phyloP scores from a whole-genome alignment of 1,284 basidiomycete genomes.

The Puccinia triticina region DNA sequence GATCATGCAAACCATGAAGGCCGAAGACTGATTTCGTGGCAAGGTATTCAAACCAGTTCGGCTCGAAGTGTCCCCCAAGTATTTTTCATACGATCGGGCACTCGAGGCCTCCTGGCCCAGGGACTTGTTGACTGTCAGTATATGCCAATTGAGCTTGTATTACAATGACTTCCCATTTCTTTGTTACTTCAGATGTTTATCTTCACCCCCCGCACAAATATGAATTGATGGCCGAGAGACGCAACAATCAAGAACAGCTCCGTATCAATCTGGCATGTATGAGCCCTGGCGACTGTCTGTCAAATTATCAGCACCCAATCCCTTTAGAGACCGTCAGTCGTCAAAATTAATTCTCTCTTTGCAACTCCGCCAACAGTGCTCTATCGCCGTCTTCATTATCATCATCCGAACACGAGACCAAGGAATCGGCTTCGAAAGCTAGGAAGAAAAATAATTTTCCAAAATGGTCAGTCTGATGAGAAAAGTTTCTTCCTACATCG shows the following conservation, averaged over 20 bases:
- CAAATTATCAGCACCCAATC: slow-evolving; percentile 32
- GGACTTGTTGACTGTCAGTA: slow-evolving; percentile 41
- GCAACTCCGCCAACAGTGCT: no score
- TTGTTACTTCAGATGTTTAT: slow-evolving; percentile 41
- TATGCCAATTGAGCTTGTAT: not conserved
- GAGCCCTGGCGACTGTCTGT: slow-evolving; percentile 30
- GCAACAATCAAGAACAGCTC: slow-evolving; percentile 36
- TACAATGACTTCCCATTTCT: not conserved
- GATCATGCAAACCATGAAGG: slow-evolving; percentile 20
- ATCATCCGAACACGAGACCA: no score
- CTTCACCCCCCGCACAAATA: slow-evolving; percentile 47
- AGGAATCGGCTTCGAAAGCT: no score
- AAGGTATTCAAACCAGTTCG: slow-evolving; percentile 46
- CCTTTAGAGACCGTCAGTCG: slow-evolving; percentile 28
- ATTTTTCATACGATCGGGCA: not conserved
- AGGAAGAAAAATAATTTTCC: no score
- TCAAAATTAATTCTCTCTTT: no score
- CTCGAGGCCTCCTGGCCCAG: slow-evolving; percentile 35
- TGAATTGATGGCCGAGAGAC: slow-evolving; percentile 35
- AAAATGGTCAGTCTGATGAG: no score
- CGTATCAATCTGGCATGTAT: slow-evolving; percentile 45
- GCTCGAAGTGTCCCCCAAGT: slow-evolving; percentile 36
- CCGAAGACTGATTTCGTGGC: slow-evolving; percentile 40
- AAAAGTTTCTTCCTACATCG: no score
- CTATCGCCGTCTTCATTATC: no score